Evolutionary conservation across 2,329 filamentous ascomycete species (phyloP).

Genomic region (Cucurbitaria berberidis): DNA sequence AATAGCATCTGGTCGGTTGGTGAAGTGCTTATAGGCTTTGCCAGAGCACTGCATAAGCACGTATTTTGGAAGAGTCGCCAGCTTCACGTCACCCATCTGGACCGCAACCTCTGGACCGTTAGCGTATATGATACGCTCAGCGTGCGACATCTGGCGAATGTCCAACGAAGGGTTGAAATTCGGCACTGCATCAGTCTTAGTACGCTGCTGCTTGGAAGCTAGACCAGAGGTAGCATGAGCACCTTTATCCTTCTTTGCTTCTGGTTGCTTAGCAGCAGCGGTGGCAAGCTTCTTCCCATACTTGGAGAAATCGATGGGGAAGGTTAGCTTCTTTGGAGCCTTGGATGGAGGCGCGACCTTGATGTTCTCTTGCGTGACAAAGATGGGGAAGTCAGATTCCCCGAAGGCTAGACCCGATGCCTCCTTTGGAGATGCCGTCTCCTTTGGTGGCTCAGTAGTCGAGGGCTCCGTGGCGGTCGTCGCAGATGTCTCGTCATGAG

Average conservation of each 20-base stretch:
- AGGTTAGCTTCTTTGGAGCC: conserved; percentile 26
- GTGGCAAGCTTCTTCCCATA: conserved; percentile 21
- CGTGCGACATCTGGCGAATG: conserved; percentile 30
- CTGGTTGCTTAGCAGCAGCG: neutral
- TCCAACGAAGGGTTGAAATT: conserved; percentile 13
- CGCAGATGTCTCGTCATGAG: neutral
- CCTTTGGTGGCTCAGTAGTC: neutral
- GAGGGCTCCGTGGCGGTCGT: neutral
- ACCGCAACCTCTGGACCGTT: conserved; percentile 30
- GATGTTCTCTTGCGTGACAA: conserved; percentile 23
- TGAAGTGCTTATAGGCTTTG: conserved; percentile 31
- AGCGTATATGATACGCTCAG: conserved; percentile 26
- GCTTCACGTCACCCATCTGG: conserved; percentile 19
- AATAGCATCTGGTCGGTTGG: conserved; percentile 13
- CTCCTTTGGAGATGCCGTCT: neutral
- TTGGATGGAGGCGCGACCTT: conserved; percentile 26
- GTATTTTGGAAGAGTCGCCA: conserved; percentile 27
- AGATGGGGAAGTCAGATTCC: conserved; percentile 8
- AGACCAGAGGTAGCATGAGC: neutral
- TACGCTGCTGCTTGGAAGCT: neutral
- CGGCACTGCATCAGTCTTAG: conserved; percentile 13
- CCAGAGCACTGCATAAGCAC: conserved; percentile 37
- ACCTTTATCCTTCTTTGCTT: neutral
- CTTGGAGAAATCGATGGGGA: conserved; percentile 30
- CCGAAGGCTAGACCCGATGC: conserved; percentile 1